phyloP scores from a whole-genome alignment of 2,329 filamentous ascomycete species.

The Apiospora koreana region DNA sequence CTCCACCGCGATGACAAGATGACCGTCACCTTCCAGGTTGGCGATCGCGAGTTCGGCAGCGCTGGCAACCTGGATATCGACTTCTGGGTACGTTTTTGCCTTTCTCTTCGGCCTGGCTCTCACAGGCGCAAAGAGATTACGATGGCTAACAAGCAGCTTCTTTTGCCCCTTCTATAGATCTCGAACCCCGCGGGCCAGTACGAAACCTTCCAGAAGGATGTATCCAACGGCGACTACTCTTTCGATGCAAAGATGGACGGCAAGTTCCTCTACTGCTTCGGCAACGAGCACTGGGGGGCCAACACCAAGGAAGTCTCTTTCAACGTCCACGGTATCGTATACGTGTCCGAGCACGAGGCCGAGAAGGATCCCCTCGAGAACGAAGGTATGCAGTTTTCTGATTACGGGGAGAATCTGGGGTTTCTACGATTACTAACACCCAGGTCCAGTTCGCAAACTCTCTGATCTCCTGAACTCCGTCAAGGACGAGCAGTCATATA shows the following conservation, averaged over 20 bases:
- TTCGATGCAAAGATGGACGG: conserved; percentile 86
- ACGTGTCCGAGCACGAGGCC: conserved; percentile 85
- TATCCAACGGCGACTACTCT: conserved; percentile 90
- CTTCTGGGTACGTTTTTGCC: conserved; percentile 76
- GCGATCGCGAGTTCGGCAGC: conserved; percentile 92
- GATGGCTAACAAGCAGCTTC: conserved; percentile 19
- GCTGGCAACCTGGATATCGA: conserved; percentile 95
- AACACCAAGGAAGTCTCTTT: conserved; percentile 98
- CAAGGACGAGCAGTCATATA: conserved; percentile 98
- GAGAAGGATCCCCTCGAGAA: conserved; percentile 85
- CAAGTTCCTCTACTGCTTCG: conserved; percentile 96
- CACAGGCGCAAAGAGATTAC: not conserved
- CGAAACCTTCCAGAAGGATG: conserved; percentile 76
- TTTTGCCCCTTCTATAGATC: conserved; percentile 54
- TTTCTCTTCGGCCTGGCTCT: conserved; percentile 10
- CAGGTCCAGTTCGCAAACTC: conserved; percentile 70
- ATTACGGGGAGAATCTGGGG: not conserved
- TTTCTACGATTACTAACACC: not conserved
- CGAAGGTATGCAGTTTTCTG: conserved; percentile 68
- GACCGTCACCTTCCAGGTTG: conserved; percentile 98
- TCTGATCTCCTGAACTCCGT: conserved; percentile 86
- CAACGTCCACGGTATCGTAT: conserved; percentile 98
- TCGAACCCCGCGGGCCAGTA: conserved; percentile 75
- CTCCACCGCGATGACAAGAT: conserved; percentile 95
- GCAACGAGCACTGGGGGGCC: conserved; percentile 96